Evolutionary conservation across 306 rosid species (phyloP).

Genomic region (Quercus wislizeni): DNA sequence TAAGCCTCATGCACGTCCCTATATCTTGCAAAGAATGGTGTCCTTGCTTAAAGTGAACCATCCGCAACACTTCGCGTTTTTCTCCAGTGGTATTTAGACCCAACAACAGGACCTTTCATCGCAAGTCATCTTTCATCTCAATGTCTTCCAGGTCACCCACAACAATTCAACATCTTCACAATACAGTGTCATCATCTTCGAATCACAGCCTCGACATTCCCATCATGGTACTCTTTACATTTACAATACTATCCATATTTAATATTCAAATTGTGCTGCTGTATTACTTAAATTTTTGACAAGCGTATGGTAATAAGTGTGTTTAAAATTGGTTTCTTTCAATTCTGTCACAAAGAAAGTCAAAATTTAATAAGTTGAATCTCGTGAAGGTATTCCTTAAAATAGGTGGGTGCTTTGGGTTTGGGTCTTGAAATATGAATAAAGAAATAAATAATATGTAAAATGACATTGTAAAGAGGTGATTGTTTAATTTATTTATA

Average conservation of each 20-base stretch:
- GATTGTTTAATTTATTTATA: too few relatives aligned
- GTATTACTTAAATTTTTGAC: too few relatives aligned
- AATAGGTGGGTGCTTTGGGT: too few relatives aligned
- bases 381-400: too few relatives aligned
- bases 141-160: conserved; percentile 32
- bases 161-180: conserved; percentile 32
- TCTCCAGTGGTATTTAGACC: conserved; percentile 6
- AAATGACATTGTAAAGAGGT: too few relatives aligned
- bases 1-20: too few relatives aligned
- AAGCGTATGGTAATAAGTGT: too few relatives aligned
- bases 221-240: conserved; percentile 30
- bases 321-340: too few relatives aligned
- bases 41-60: conserved; percentile 24
- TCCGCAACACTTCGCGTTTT: conserved; percentile 18
- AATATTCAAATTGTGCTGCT: neutral
- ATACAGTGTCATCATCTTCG: conserved; percentile 27
- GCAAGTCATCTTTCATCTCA: conserved; percentile 13
- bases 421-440: too few relatives aligned
- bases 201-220: conserved; percentile 14
- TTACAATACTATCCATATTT: conserved; percentile 8
- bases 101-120: conserved; percentile 15
- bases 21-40: neutral
- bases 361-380: too few relatives aligned
- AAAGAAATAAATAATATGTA: too few relatives aligned
- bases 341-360: too few relatives aligned